A percentile compares a stretch with the other conserved stretches of the same genome.
Evolutionary conservation across 1,284 basidiomycete species (phyloP).

Genomic region (Ganoderma lucidum): DNA sequence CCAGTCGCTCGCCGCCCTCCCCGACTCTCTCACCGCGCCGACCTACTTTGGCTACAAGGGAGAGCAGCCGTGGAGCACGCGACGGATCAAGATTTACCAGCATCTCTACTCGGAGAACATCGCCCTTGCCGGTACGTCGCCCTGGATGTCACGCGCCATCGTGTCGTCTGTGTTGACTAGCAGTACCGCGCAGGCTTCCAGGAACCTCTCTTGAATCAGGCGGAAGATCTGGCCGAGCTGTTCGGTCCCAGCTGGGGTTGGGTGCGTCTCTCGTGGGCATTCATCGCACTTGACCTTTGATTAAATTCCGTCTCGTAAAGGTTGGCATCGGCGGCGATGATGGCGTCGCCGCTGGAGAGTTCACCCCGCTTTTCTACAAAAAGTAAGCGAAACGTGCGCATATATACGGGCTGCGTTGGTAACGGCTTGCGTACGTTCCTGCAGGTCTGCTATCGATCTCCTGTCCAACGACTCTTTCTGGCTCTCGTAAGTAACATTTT

Average conservation of each 20-base stretch:
- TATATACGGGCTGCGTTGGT: neutral
- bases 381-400: slow-evolving; percentile 42
- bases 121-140: slow-evolving; percentile 46
- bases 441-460: slow-evolving; percentile 48
- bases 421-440: neutral
- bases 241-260: slow-evolving; percentile 62
- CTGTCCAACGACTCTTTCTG: slow-evolving; percentile 61
- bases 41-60: slow-evolving; percentile 41
- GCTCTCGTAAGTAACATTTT: slow-evolving; percentile 54
- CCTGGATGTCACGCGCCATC: too few species aligned
- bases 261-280: slow-evolving; percentile 42
- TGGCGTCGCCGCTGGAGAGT: slow-evolving; percentile 64
- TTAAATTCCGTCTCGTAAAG: slow-evolving; percentile 35
- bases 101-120: slow-evolving; percentile 49
- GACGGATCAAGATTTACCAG: slow-evolving; percentile 55
- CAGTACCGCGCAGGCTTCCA: slow-evolving; percentile 54
- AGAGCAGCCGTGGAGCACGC: slow-evolving; percentile 61
- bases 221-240: slow-evolving; percentile 63
- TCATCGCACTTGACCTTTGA: neutral
- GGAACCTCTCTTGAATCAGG: slow-evolving; percentile 66
- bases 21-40: slow-evolving; percentile 50
- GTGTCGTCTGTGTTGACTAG: neutral
- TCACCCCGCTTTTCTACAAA: slow-evolving; percentile 71
- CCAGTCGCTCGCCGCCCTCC: slow-evolving; percentile 51
- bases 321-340: slow-evolving; percentile 73